A percentile compares a stretch with the other conserved stretches of the same genome.
Conservation (phyloP, 2,329 filamentous ascomycete genomes). For the Paecilomyces formosus region DNA sequence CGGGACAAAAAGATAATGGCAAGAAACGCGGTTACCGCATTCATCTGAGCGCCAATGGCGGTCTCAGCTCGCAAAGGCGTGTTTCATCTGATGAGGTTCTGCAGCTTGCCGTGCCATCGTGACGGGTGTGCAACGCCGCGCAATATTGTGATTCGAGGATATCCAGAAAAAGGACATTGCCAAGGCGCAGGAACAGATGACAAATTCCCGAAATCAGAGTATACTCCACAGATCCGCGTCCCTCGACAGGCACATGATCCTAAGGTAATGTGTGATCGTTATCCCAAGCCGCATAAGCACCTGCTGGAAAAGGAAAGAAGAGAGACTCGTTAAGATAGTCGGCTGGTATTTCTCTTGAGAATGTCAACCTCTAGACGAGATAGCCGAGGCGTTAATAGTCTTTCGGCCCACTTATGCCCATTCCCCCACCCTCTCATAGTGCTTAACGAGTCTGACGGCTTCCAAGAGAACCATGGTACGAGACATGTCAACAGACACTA, state of each 20-base stretch:
- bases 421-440: slow-evolving; percentile 25
- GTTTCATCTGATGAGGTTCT: background rate
- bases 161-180: background rate
- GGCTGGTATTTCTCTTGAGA: background rate
- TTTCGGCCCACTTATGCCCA: slow-evolving; percentile 11
- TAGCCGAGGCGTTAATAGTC: background rate
- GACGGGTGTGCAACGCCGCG: background rate
- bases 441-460: slow-evolving; percentile 21
- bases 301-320: background rate
- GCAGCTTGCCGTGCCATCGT: background rate
- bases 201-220: background rate
- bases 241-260: background rate
- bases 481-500: slow-evolving; percentile 26
- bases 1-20: background rate
- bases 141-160: background rate
- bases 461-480: slow-evolving; percentile 24
- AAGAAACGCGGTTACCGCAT: background rate
- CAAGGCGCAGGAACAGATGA: background rate
- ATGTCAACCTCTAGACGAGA: background rate
- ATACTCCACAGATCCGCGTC: background rate
- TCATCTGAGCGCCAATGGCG: background rate
- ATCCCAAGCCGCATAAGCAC: background rate
- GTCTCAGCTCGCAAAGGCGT: background rate
- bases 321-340: background rate
- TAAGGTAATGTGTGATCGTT: background rate